Percentiles rank a stretch among this genome's conserved stretches.
Evolutionary conservation across 1,284 basidiomycete species (phyloP).

Genomic region (Irpex lacteus): DNA sequence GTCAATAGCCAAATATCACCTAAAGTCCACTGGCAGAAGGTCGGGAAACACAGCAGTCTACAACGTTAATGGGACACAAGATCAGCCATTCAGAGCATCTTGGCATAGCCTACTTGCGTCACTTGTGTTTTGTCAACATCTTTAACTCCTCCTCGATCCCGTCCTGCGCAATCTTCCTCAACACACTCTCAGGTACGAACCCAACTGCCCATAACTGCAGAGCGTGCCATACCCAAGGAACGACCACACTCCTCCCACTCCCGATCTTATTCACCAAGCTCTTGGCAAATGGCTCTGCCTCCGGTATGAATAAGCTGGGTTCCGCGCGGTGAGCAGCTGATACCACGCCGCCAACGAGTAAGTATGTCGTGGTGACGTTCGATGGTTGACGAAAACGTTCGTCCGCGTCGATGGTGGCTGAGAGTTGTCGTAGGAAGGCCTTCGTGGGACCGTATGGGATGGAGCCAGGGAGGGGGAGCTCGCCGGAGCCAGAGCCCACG

Average conservation of each 20-base stretch:
- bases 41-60: too few relatives aligned
- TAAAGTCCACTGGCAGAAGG: too few relatives aligned
- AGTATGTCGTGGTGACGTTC: neutral
- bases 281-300: constrained; percentile 11
- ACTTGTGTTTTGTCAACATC: too few relatives aligned
- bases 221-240: constrained; percentile 12
- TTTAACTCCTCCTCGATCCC: neutral
- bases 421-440: constrained; percentile 8
- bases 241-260: constrained; percentile 7
- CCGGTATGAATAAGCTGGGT: neutral
- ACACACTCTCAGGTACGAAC: constrained; percentile 1
- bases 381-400: constrained; percentile 1
- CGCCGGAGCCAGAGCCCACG: neutral
- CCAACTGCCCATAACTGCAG: constrained; percentile 7
- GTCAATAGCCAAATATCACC: too few relatives aligned
- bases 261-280: constrained; percentile 10
- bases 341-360: neutral
- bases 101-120: too few relatives aligned
- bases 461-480: neutral
- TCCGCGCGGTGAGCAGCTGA: neutral
- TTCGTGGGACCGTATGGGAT: constrained; percentile 8
- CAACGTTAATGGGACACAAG: too few relatives aligned
- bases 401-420: constrained; percentile 2
- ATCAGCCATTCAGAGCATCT: too few relatives aligned
- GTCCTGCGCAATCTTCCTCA: neutral